phyloP scores from a whole-genome alignment of 148 eudicot genomes.

The Silene latifolia region DNA sequence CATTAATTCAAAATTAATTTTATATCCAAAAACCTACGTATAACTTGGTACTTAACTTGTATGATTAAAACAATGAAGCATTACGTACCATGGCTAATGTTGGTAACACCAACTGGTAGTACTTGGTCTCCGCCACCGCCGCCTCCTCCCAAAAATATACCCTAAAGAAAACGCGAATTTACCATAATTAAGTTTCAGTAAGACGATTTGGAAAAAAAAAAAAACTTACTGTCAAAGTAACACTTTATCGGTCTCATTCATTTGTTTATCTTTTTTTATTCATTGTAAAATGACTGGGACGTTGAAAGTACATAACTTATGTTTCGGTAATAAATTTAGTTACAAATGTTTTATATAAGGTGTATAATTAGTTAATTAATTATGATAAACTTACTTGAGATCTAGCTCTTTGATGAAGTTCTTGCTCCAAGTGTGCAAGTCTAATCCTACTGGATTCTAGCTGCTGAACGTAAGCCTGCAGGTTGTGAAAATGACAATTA shows the following conservation, averaged over 20 bases:
- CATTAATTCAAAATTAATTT: background rate
- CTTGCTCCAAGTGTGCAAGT: constrained; percentile 89
- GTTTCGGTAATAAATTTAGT: too few relatives aligned
- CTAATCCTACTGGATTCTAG: constrained; percentile 89
- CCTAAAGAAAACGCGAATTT: constrained; percentile 26
- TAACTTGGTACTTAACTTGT: constrained; percentile 18
- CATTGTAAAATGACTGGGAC: too few relatives aligned
- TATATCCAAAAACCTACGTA: background rate
- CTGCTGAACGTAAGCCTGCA: constrained; percentile 99
- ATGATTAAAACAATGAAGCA: constrained; percentile 15
- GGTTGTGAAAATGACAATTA: background rate
- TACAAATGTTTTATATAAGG: too few relatives aligned
- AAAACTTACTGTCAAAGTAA: background rate
- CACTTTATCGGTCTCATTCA: too few relatives aligned
- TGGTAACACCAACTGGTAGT: constrained; percentile 52
- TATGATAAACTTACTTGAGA: constrained; percentile 64
- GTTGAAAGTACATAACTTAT: too few relatives aligned
- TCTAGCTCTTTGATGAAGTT: constrained; percentile 82
- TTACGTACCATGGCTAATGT: constrained; percentile 64
- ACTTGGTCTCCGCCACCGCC: constrained; percentile 47
- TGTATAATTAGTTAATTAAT: too few relatives aligned
- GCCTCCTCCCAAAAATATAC: constrained; percentile 56
- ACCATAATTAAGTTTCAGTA: background rate
- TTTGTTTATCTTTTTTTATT: too few relatives aligned
- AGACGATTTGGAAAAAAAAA: background rate